These are phyloP conservation scores for Trichoderma aggressivum DNA, from an alignment of 2,329 filamentous ascomycete genomes.

Conservation along the genomic window DNA sequence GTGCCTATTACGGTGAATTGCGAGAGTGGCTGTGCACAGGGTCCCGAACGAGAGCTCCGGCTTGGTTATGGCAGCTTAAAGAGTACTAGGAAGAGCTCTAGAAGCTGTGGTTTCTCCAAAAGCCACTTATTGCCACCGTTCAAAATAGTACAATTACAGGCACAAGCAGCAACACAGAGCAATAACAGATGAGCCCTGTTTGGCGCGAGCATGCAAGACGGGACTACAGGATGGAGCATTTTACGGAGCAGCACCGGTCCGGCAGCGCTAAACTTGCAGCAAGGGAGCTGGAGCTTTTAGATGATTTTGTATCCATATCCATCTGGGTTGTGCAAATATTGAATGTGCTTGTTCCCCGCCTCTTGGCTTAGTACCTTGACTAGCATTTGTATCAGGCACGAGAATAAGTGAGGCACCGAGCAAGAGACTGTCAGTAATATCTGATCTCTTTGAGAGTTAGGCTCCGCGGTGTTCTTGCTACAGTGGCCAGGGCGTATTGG, in stretches of 20 bases:
- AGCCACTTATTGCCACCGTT: not conserved
- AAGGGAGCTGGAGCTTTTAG: not conserved
- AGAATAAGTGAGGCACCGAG: not conserved
- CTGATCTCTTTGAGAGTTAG: not conserved
- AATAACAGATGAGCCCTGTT: not conserved
- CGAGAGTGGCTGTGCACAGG: slow-evolving; percentile 14
- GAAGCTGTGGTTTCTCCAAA: not conserved
- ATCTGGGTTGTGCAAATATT: not conserved
- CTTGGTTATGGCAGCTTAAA: too few relatives aligned
- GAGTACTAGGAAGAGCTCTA: too few relatives aligned
- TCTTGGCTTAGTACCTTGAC: not conserved
- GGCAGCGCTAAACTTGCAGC: not conserved
- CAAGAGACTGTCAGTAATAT: not conserved
- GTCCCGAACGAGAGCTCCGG: too few relatives aligned
- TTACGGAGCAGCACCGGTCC: not conserved
- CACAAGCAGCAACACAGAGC: not conserved
- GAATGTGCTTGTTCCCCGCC: not conserved
- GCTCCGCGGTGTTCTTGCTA: not conserved
- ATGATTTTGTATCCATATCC: not conserved
- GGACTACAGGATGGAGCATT: not conserved
- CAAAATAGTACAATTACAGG: not conserved
- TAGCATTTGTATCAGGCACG: not conserved
- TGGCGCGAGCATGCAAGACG: not conserved
- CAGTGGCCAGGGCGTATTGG: not conserved
- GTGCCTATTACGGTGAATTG: not conserved